Percentiles rank a stretch among this genome's conserved stretches.
Evolutionary conservation across 805 yeast species (phyloP).

Genomic region (Kodamaea fukazawae): DNA sequence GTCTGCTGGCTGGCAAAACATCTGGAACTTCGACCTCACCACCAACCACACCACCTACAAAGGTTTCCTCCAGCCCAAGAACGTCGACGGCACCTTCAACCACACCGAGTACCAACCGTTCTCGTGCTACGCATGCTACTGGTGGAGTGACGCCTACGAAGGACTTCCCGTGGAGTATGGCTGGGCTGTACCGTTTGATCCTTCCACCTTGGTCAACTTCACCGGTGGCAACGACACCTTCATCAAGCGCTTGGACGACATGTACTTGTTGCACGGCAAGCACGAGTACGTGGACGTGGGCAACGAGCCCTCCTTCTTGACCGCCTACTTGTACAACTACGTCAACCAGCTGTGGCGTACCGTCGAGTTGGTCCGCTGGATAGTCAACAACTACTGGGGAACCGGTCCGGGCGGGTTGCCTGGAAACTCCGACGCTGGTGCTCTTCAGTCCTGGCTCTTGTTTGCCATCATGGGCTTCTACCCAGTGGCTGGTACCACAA

Average conservation of each 20-base stretch:
- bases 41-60: constrained; percentile 17
- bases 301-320: constrained; percentile 36
- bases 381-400: constrained; percentile 24
- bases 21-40: constrained; percentile 29
- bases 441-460: constrained; percentile 38
- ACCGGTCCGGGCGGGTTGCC: constrained; percentile 30
- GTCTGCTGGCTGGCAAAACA: constrained; percentile 33
- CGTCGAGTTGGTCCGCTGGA: constrained; percentile 27
- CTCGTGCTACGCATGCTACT: constrained; percentile 33
- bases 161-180: constrained; percentile 34
- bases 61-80: constrained; percentile 34
- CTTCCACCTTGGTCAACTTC: constrained; percentile 21
- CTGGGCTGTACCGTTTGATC: constrained; percentile 36
- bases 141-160: constrained; percentile 33
- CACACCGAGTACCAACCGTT: constrained; percentile 25
- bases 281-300: constrained; percentile 31
- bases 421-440: constrained; percentile 39
- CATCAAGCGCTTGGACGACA: constrained; percentile 29
- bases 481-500: constrained; percentile 35
- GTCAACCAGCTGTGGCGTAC: constrained; percentile 26
- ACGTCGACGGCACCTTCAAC: constrained; percentile 27
- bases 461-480: constrained; percentile 33
- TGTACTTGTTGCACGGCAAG: constrained; percentile 29
- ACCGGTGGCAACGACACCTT: constrained; percentile 27
- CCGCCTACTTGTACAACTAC: constrained; percentile 33